Evolutionary conservation across 331 rosid genomes (phyloP).

Genomic region (Malus hybrid): DNA sequence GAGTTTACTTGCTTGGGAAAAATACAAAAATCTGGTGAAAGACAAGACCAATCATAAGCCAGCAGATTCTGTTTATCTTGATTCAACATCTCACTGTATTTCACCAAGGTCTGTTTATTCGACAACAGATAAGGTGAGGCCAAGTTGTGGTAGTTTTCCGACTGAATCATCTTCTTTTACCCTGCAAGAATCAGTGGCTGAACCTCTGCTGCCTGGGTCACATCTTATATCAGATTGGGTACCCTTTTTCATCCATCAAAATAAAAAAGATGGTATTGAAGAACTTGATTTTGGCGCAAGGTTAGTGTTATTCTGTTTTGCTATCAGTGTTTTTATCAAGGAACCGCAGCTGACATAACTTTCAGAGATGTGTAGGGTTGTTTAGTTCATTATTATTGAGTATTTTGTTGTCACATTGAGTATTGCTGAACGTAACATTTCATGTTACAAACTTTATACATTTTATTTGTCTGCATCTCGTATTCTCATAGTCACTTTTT

Average conservation of each 20-base stretch:
- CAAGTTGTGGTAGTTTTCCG: slow-evolving; percentile 29
- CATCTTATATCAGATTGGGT: slow-evolving; percentile 84
- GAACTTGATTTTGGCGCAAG: slow-evolving; percentile 94
- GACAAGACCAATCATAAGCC: slow-evolving; percentile 22
- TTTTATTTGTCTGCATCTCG: not conserved
- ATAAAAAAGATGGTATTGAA: slow-evolving; percentile 32
- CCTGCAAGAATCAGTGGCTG: slow-evolving; percentile 34
- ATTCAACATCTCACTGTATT: slow-evolving; percentile 26
- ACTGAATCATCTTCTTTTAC: slow-evolving; percentile 24
- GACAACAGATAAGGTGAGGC: slow-evolving; percentile 19
- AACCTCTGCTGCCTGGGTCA: slow-evolving; percentile 51
- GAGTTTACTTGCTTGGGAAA: slow-evolving; percentile 55
- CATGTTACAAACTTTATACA: not conserved
- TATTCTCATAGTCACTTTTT: not conserved
- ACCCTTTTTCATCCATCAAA: slow-evolving; percentile 33
- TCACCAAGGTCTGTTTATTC: slow-evolving; percentile 32
- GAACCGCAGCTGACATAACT: not conserved
- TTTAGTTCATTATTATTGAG: not conserved
- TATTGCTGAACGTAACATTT: not conserved
- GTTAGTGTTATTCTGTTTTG: slow-evolving; percentile 33
- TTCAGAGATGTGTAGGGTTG: not conserved
- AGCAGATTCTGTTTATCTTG: slow-evolving; percentile 32
- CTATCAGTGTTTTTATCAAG: slow-evolving; percentile 15
- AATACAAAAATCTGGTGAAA: slow-evolving; percentile 40
- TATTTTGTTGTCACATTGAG: not conserved